Base-by-base conservation (phyloP, 1,139 yeast genomes). In the Hanseniaspora gamundiae region DNA sequence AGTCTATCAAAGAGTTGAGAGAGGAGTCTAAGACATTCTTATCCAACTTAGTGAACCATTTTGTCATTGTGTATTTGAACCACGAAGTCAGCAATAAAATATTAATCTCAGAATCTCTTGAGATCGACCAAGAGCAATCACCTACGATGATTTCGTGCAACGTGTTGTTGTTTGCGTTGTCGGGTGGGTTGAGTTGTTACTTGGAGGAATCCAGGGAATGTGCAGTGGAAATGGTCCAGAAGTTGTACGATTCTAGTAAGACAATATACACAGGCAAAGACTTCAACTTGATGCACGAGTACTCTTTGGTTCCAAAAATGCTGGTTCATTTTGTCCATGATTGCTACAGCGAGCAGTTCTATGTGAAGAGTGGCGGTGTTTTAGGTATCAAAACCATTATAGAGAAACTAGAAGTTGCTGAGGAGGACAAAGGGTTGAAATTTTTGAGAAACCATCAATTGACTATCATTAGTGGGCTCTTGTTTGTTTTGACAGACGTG, bases 401-500 rank as follows among this genome's bases (percentile, higher is more conserved):
- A 36, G 74, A 76, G 43, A 86, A 80, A 42, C 66, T 85, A 39
- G 72, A 68, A 1, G 74, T 85, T 40, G 84, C 95, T 1, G 67
- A 76, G 2, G 65, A 70, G 1, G 4, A 33, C n/a, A 33, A 30
- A 16, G 36, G 38, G 13, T 29, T 36, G 9, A 30, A 30, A 10
- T 87, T 94, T 80, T 78, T 91, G 53, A 73, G 74, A 45, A 73
- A 76, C 42, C 73, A 93, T 36, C 95, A 87, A 58, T 74, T 83
- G 52, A 97, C 91, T 58, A 70, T 91, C 40, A 79, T 86, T 3
- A 74, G 95, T 41, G 87, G 95, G 0, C 73, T 91, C 58, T 78
- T 91, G 52, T 93, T 88, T 62, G 94, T 91, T 2, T 67, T 91
- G 48, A 77, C 94, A 57, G 99, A 93, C 56, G 83, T 94, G 0